Evolutionary conservation across 2,329 filamentous ascomycete genomes (phyloP).

Genomic region (Talaromyces sp.): DNA sequence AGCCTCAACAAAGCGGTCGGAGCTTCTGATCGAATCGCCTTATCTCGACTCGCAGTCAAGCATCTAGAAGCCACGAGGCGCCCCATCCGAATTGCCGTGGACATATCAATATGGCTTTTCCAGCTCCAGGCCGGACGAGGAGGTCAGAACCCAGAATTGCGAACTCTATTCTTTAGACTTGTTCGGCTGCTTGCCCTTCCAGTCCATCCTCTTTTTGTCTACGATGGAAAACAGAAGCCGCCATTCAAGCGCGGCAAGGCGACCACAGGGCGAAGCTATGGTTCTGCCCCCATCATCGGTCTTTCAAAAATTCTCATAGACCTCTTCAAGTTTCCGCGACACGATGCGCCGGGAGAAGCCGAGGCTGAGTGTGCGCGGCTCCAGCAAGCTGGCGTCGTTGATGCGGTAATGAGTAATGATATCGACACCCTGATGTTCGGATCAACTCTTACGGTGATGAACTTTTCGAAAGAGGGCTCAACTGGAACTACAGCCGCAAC

Average conservation of each 20-base stretch:
- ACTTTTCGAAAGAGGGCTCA: constrained; percentile 72
- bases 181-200: constrained; percentile 69
- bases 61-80: constrained; percentile 66
- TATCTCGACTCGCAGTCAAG: constrained; percentile 76
- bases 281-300: constrained; percentile 62
- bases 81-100: constrained; percentile 82
- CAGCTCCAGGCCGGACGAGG: constrained; percentile 82
- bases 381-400: constrained; percentile 76
- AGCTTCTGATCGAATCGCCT: constrained; percentile 69
- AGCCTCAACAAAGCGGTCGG: constrained; percentile 92
- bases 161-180: constrained; percentile 89
- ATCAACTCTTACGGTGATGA: constrained; percentile 70
- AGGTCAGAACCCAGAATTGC: constrained; percentile 81
- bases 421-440: constrained; percentile 98
- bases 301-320: constrained; percentile 79
- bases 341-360: constrained; percentile 89
- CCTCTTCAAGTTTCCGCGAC: constrained; percentile 76
- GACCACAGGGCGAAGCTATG: constrained; percentile 46
- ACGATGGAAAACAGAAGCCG: constrained; percentile 82
- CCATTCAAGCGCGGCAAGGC: constrained; percentile 83
- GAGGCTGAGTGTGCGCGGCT: constrained; percentile 92
- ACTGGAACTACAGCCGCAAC: constrained; percentile 64
- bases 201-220: constrained; percentile 86
- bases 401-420: constrained; percentile 93
- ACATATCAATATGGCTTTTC: constrained; percentile 96